Evolutionary conservation across 202 grass and related monocot species (phyloP).

Genomic region (Panicum virgatum): DNA sequence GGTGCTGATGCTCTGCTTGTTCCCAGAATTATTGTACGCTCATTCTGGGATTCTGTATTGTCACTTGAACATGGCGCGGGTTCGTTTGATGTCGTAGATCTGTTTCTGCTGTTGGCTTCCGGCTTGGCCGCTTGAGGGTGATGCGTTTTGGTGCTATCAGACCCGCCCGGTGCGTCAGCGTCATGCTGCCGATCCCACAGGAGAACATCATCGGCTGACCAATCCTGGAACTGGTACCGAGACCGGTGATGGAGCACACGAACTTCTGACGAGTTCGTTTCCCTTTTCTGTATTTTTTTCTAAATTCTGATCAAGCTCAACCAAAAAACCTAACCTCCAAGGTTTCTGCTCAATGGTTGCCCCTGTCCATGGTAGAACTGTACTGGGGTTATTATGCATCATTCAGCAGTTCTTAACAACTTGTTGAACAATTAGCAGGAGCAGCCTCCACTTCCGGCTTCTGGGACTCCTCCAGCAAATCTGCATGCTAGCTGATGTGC

Average conservation of each 20-base stretch:
- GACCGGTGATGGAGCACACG: neutral
- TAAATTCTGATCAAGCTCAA: neutral
- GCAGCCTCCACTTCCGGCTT: neutral
- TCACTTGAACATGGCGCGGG: neutral
- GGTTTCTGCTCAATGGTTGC: neutral
- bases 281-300: neutral
- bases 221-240: neutral
- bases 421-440: neutral
- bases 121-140: neutral
- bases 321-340: neutral
- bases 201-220: neutral
- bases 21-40: neutral
- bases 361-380: neutral
- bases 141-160: conserved; percentile 32
- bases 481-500: neutral
- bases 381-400: neutral
- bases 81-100: conserved; percentile 31
- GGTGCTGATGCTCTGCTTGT: neutral
- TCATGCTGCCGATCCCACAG: conserved; percentile 21
- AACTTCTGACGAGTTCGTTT: neutral
- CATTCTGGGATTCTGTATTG: neutral
- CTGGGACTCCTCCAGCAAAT: neutral
- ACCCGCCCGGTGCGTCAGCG: conserved; percentile 35
- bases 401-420: neutral
- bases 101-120: conserved; percentile 45